A percentile compares a stretch with the other conserved stretches of the same genome.
Conservation (phyloP, 768 basidiomycete genomes). For the Tubosaeta brunneosetosa region DNA sequence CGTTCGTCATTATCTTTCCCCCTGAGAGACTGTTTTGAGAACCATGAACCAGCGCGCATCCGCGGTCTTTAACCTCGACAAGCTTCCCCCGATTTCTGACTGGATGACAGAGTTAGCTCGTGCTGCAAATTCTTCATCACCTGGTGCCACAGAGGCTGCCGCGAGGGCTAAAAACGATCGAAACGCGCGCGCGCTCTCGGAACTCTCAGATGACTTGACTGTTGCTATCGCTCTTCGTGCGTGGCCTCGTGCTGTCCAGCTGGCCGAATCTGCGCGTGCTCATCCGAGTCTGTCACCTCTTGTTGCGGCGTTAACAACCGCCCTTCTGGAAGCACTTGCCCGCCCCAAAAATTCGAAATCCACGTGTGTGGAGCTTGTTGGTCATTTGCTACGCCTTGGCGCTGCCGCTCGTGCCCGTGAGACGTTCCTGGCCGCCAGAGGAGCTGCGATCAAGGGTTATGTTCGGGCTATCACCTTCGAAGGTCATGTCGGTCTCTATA, state of each 20-base stretch:
- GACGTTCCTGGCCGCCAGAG: slow-evolving; percentile 77
- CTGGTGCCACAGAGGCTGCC: slow-evolving; percentile 33
- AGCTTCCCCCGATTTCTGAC: slow-evolving; percentile 62
- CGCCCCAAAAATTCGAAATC: slow-evolving; percentile 75
- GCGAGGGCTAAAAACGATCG: slow-evolving; percentile 74
- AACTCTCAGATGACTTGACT: slow-evolving; percentile 87
- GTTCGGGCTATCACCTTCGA: slow-evolving; percentile 89
- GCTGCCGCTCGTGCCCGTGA: slow-evolving; percentile 74
- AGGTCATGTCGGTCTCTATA: slow-evolving; percentile 79
- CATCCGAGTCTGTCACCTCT: slow-evolving; percentile 61
- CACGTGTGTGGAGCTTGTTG: slow-evolving; percentile 62
- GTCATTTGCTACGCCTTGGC: slow-evolving; percentile 68
- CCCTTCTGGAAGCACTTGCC: slow-evolving; percentile 71
- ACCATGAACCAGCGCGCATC: slow-evolving; percentile 29
- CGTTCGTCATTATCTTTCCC: slow-evolving; percentile 26
- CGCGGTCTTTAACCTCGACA: slow-evolving; percentile 30
- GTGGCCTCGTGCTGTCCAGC: slow-evolving; percentile 81
- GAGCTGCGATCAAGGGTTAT: slow-evolving; percentile 66
- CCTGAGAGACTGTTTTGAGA: not conserved
- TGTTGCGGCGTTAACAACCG: slow-evolving; percentile 60
- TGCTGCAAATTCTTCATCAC: slow-evolving; percentile 39
- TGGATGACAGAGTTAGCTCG: slow-evolving; percentile 70
- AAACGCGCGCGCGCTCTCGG: slow-evolving; percentile 82
- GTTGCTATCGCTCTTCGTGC: slow-evolving; percentile 86
- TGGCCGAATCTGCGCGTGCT: slow-evolving; percentile 81